Evolutionary conservation across 163 green algal species (phyloP).

Genomic region (Volvox carteri): DNA sequence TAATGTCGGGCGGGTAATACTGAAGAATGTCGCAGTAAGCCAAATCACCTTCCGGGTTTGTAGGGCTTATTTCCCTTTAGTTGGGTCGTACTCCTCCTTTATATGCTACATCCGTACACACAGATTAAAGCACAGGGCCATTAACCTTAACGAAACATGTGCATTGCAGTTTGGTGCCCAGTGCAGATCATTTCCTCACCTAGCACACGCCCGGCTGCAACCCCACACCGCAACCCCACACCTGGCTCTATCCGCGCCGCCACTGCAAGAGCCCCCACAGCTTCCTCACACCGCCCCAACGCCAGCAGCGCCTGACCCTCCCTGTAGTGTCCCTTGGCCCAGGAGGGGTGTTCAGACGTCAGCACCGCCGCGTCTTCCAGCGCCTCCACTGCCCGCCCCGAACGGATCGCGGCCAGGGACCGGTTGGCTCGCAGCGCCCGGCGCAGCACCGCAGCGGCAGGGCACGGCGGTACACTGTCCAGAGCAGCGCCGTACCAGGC

Average conservation of each 20-base stretch:
- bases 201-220: not conserved
- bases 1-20: not conserved
- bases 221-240: not conserved
- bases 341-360: not conserved
- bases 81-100: not conserved
- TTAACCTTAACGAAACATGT: not conserved
- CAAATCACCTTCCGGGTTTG: not conserved
- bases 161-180: not conserved
- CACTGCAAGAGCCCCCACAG: constrained; percentile 3
- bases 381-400: not conserved
- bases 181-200: not conserved
- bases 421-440: constrained; percentile 31
- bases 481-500: constrained; percentile 15
- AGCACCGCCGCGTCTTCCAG: constrained; percentile 20
- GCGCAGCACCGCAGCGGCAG: not conserved
- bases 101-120: not conserved
- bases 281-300: constrained; percentile 7
- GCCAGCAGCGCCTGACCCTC: constrained; percentile 19
- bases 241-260: constrained; percentile 26
- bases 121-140: no score
- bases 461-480: not conserved
- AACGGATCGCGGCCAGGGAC: not conserved
- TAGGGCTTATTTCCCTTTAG: not conserved
- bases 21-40: not conserved
- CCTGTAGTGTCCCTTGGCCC: constrained; percentile 49